Conservation (phyloP, 345 rosid genomes). For the Streptanthus diversifolius region DNA sequence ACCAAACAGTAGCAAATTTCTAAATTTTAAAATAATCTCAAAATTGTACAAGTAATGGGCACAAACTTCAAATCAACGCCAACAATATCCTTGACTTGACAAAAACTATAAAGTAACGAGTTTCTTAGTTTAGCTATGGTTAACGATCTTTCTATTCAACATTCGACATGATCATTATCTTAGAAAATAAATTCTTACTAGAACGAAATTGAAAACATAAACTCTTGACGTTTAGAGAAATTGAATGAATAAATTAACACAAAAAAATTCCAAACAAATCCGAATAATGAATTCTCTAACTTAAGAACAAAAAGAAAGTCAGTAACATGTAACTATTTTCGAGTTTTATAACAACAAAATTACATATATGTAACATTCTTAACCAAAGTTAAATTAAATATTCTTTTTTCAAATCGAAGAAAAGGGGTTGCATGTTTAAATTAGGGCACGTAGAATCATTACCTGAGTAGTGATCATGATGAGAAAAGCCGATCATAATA, state of each 20-base stretch:
- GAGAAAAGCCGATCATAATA: conserved; percentile 52
- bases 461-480: conserved; percentile 86
- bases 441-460: not conserved
- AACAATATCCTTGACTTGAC: not conserved
- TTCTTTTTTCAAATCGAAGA: not conserved
- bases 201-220: not conserved
- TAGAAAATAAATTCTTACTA: not conserved
- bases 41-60: not conserved
- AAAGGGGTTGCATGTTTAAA: not conserved
- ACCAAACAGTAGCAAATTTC: not conserved
- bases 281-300: not conserved
- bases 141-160: not conserved
- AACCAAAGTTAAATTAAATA: not conserved
- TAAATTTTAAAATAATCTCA: not conserved
- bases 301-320: not conserved
- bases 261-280: not conserved
- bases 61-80: conserved; percentile 14
- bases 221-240: too few species aligned
- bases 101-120: not conserved
- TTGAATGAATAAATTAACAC: too few species aligned
- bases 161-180: not conserved
- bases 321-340: not conserved
- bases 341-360: not conserved
- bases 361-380: not conserved
- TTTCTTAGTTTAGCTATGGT: not conserved